Percentiles rank a stretch among this genome's conserved stretches.
phyloP scores from a whole-genome alignment of 805 yeast genomes.

The Komagataella pastoris region DNA sequence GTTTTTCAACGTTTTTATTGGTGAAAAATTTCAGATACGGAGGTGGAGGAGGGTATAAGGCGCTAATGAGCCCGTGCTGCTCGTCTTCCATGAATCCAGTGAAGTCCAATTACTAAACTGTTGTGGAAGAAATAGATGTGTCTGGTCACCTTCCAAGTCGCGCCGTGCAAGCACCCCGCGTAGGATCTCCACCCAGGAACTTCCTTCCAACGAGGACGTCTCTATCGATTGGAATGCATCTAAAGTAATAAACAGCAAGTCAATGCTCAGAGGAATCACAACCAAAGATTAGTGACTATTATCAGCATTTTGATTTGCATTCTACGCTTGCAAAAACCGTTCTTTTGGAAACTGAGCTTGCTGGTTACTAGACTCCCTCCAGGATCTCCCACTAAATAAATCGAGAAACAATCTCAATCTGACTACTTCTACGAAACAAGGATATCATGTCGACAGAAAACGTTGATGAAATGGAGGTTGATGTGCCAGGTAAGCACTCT shows the following conservation, averaged over 20 bases:
- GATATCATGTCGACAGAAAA: not conserved
- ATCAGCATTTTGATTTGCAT: not conserved
- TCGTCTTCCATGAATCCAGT: slow-evolving; percentile 3
- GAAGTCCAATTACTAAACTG: not conserved
- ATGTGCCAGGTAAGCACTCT: slow-evolving; percentile 9
- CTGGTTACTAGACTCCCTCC: not conserved
- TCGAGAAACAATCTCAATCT: not conserved
- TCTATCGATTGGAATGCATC: no score
- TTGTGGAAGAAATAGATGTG: not conserved
- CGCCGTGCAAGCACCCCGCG: not conserved
- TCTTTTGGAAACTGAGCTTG: not conserved
- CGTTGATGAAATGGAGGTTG: slow-evolving; percentile 13
- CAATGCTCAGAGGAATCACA: not conserved
- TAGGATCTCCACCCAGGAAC: not conserved
- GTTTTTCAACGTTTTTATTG: slow-evolving; percentile 32
- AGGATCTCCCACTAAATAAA: no score
- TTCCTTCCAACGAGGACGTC: not conserved
- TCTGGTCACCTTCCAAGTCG: not conserved
- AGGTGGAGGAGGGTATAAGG: slow-evolving; percentile 94
- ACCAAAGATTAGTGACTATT: not conserved
- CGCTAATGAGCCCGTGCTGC: slow-evolving; percentile 25
- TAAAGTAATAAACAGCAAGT: no score
- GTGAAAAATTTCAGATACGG: slow-evolving; percentile 68
- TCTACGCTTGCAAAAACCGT: not conserved
- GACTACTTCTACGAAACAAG: not conserved